Percentiles rank a stretch among this genome's conserved stretches.
These are phyloP conservation scores for Eudorina sp. DNA, from an alignment of 139 green algal genomes.

Conservation along the genomic window DNA sequence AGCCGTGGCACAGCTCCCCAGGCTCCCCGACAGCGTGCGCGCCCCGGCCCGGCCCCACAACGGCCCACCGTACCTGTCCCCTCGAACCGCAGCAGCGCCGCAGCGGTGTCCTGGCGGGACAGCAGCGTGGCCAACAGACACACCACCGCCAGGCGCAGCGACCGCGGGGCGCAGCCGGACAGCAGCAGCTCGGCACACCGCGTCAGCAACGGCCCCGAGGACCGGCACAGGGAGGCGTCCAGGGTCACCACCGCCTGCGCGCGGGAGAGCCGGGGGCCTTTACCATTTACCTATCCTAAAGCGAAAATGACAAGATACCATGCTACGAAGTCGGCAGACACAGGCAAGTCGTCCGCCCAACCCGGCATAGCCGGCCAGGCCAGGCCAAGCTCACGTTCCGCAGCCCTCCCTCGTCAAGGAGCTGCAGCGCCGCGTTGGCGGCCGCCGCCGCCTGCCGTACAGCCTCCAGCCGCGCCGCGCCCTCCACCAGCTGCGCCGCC, in stretches of 20 bases:
- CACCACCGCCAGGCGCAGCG: constrained; percentile 34
- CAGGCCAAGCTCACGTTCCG: constrained; percentile 1
- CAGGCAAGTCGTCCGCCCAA: too few species aligned
- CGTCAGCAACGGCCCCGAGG: neutral
- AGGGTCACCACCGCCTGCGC: neutral
- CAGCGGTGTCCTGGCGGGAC: constrained; percentile 22
- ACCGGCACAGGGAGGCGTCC: neutral
- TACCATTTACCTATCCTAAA: too few species aligned
- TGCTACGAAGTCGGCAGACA: too few species aligned
- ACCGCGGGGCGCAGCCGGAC: neutral
- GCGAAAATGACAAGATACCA: too few species aligned
- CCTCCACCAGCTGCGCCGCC: neutral
- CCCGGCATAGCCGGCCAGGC: too few species aligned
- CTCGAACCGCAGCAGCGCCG: constrained; percentile 14
- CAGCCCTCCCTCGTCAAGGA: neutral
- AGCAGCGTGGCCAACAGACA: constrained; percentile 55
- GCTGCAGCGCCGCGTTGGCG: constrained; percentile 19
- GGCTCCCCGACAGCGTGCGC: too few species aligned
- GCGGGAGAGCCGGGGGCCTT: neutral
- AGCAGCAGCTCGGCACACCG: constrained; percentile 47
- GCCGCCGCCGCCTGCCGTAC: neutral
- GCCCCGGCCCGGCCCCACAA: too few species aligned
- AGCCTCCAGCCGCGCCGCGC: neutral
- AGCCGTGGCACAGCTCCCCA: too few species aligned
- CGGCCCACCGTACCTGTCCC: neutral